Evolutionary conservation across 169 alveolate species (phyloP), one percentile per base, ranked within the genome.

Genomic region (Plasmodium inui): DNA sequence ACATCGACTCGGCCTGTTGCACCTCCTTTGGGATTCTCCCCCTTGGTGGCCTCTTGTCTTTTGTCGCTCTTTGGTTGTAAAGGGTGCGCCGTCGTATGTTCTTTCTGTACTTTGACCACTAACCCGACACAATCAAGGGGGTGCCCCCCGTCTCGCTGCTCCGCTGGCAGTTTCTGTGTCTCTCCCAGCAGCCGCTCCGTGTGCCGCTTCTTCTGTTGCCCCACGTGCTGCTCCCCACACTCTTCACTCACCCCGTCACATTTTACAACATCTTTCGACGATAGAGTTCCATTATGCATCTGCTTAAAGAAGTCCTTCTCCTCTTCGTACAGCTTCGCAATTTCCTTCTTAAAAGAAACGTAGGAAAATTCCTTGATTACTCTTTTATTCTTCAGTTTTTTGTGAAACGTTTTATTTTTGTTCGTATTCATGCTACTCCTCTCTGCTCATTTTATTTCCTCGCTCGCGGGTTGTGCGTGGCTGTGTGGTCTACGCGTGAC

Each of bases 251-350:
- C n/a, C 37, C 37, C 1, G n/a, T 82, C 30, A n/a, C 28, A 30
- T 53, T 55, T 34, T 46, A 39, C 22, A 2, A 82, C 39, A 22
- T 22, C 30, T 22, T 82, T 67, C 12, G 79, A 17, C 19, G 67
- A 22, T 55, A 17, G 14, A 22, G 28, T 30, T 12, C 82, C 81
- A 74, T 53, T 30, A 34, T 85, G 86, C 7, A 22, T 85, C 26
- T 50, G 50, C 80, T 28, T 46, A 46, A 95, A 83, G 83, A 94
- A 83, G 19, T 91, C 44, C 86, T 95, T 39, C 86, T 95, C 92
- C 53, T 79, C 79, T 32, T 57, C 83, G n/a, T 89, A 89, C 10
- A 89, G n/a, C 17, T 55, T 55, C 1, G 89, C 90, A 22, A 89
- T 89, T 61, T 89, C 89, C 73, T 79, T 34, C 82, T 80, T 78